Evolutionary conservation across 1,284 basidiomycete species (phyloP), one percentile per base, ranked within the genome.

Genomic region (Boletus sp.): DNA sequence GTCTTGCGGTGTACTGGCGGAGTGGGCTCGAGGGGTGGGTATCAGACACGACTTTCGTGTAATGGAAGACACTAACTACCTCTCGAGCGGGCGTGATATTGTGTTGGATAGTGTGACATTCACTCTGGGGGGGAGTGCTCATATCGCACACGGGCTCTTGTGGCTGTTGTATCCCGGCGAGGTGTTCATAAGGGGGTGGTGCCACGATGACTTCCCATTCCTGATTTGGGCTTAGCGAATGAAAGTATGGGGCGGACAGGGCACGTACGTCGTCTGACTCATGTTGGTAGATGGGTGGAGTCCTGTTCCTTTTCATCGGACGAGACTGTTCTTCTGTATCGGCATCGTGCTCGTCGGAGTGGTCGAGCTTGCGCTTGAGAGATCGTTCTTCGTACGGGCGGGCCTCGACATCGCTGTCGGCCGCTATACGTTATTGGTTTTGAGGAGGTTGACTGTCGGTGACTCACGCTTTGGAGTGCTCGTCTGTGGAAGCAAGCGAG

Each of bases 221-320:
- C 71, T 75, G 69, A 49, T 17, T 43, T 31, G 59, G 52, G 53
- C 62, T 61, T 60, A 75, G 63, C 33, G 63, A 51, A 63, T 37
- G 61, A 50, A 52, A 37, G 44, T 49, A 52, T 33, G 61, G 31
- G 17, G 48, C 43, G 52, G 23, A 37, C 28, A 7, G 28, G 37
- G 54, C 54, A 67, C 71, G 59, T 53, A 76, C 74, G 58, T 76
- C 68, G 47, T 74, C 72, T 35, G 56, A 46, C 21, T 64, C 58
- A 13, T 56, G 63, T 43, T 74, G 68, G 57, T 79, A 76, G 8
- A 71, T 61, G 10, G 82, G 78, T 19, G 83, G 83, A 43, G 82
- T 83, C 72, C 72, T 79, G 71, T 78, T 81, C 58, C 82, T 69
- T 63, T 84, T 84, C 66, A 81, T 77, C 21, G 83, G 82, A 53